Conservation (phyloP, 2,329 filamentous ascomycete genomes). For the Pestalotiopsis fici region DNA sequence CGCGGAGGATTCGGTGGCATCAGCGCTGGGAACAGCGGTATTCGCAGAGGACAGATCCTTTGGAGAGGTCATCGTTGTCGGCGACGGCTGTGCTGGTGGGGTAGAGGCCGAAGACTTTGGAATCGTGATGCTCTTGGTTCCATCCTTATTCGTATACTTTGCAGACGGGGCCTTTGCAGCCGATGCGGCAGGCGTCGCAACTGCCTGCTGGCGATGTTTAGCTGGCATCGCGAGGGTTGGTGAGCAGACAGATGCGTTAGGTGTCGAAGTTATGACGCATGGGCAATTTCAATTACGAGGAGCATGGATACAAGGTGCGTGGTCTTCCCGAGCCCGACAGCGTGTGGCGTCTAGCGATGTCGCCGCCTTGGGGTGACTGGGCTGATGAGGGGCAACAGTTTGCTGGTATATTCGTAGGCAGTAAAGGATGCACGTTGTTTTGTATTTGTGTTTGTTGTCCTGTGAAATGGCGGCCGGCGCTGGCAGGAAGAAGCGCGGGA, state of each 20-base stretch:
- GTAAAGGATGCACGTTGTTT: neutral
- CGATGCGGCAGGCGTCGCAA: conserved; percentile 52
- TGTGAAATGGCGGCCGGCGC: neutral
- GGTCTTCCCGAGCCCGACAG: neutral
- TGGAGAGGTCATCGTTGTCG: conserved; percentile 41
- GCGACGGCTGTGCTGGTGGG: conserved; percentile 56
- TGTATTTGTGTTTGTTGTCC: neutral
- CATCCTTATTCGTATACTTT: conserved; percentile 69
- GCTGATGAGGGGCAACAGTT: neutral
- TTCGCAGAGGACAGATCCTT: conserved; percentile 34
- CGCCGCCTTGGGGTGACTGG: neutral
- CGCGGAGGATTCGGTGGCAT: conserved; percentile 32
- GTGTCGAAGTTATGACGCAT: conserved; percentile 3
- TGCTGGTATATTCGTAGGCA: neutral
- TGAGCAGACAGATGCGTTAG: neutral
- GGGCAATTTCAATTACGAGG: neutral
- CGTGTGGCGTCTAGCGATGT: neutral
- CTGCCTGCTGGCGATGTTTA: conserved; percentile 52
- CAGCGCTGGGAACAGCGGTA: conserved; percentile 27
- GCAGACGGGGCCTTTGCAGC: conserved; percentile 49
- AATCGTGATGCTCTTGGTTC: conserved; percentile 68
- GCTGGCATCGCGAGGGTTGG: conserved; percentile 45
- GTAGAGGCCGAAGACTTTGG: conserved; percentile 54
- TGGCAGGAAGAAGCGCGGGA: neutral
- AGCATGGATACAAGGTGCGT: neutral